Percentiles rank a stretch among this genome's conserved stretches.
phyloP scores from a whole-genome alignment of 805 yeast species.

The Zygotorulaspora sp. region DNA sequence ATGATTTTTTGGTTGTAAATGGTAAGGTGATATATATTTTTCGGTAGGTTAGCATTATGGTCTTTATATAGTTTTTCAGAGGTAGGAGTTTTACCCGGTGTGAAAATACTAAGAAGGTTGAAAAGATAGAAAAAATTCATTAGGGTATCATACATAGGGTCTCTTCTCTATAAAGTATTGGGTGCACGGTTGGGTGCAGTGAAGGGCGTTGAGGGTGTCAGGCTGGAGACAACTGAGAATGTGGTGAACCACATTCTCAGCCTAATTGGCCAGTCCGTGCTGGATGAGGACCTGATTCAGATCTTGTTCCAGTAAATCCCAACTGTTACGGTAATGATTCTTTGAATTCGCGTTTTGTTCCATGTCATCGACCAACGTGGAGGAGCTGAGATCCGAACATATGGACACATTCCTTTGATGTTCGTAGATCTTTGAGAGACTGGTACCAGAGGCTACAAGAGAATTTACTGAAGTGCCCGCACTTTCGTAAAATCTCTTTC shows the following conservation, averaged over 20 bases:
- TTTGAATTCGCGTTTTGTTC: conserved; percentile 5
- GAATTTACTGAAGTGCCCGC: conserved; percentile 6
- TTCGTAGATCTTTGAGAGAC: conserved; percentile 13
- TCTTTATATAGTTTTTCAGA: not conserved
- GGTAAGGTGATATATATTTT: not conserved
- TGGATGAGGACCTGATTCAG: conserved; percentile 8
- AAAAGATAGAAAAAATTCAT: too few relatives aligned
- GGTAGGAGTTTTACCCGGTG: not conserved
- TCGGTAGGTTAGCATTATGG: not conserved
- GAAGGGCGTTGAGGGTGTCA: too few relatives aligned
- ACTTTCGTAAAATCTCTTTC: conserved; percentile 6
- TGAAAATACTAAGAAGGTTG: too few relatives aligned
- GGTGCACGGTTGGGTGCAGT: too few relatives aligned
- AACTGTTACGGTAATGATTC: conserved; percentile 1
- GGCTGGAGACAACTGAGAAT: too few relatives aligned
- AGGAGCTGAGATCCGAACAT: conserved; percentile 22
- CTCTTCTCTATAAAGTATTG: too few relatives aligned
- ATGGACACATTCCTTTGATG: conserved; percentile 23
- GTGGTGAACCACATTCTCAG: too few relatives aligned
- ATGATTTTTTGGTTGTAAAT: too few relatives aligned
- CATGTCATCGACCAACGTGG: conserved; percentile 16
- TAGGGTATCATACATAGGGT: not conserved
- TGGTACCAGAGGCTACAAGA: conserved; percentile 3
- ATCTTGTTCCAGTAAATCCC: conserved; percentile 5
- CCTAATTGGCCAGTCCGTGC: conserved; percentile 6